Evolutionary conservation across 2,329 filamentous ascomycete genomes (phyloP), one percentile per base, ranked within the genome.

Genomic region (Epichloe typhina): DNA sequence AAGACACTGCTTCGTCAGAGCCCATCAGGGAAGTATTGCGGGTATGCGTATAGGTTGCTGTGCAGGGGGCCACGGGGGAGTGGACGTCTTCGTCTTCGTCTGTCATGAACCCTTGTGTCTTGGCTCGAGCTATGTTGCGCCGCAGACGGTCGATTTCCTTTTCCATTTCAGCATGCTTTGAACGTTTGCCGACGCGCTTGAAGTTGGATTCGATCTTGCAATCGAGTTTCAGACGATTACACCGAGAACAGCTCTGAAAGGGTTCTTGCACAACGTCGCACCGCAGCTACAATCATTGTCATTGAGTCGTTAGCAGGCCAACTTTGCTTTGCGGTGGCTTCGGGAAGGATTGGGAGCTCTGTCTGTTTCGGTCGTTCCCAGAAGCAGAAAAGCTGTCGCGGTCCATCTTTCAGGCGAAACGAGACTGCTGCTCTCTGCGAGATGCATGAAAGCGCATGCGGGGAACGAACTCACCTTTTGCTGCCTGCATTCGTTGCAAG

Each of bases 171-270:
- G 86, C 86, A 66, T 91, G 86, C 64, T 87, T 86, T 56, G 81
- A 86, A 41, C 86, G 79, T 72, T 93, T 93, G 55, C 86, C 84
- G 17, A 90, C 74, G 58, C 86, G 82, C 74, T 89, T 90, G 70
- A 91, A 91, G 66, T 89, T 88, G 61, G 84, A 86, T 66, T 91
- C 86, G 66, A 93, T 91, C 66, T 88, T 87, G 74, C 87, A 93
- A 54, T 83, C 79, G 54, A 91, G 81, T 67, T 85, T 86, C 62
- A 90, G 78, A 60, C 88, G 86, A 63, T 79, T 79, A 69, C 87
- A 93, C 51, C 87, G 77, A 50, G 82, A 82, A 70, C 87, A 93
- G 59, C 80, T 80, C 60, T 81, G 78, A 65, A 89, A 90, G 17
- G 86, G 86, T 31, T 88, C 85, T 68, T 89, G 85, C 58, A 86